These are phyloP conservation scores for Acanthamoeba lenticulata DNA, from an alignment of 208 protist genomes.

Conservation along the genomic window DNA sequence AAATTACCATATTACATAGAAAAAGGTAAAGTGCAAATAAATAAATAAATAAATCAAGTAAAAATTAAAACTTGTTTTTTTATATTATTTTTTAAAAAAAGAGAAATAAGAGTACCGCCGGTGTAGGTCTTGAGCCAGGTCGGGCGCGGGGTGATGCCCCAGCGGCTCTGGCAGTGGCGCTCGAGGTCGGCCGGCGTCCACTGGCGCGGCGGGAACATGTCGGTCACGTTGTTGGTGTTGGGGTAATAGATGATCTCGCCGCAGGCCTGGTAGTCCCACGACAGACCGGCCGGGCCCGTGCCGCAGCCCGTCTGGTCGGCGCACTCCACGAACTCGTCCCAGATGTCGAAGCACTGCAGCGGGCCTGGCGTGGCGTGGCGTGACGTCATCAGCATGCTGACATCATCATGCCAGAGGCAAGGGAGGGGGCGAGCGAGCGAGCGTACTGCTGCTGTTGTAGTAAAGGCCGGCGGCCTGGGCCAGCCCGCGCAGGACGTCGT, in stretches of 20 bases:
- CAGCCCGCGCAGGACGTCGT: conserved; percentile 56
- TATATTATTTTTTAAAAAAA: too few species aligned
- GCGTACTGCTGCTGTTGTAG: conserved; percentile 72
- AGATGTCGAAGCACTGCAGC: conserved; percentile 53
- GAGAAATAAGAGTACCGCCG: conserved; percentile 32
- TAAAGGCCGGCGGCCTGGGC: conserved; percentile 69
- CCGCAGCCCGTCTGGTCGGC: conserved; percentile 59
- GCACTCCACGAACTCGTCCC: conserved; percentile 66
- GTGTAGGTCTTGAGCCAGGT: conserved; percentile 75
- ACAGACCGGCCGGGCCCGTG: background rate
- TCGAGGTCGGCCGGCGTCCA: background rate
- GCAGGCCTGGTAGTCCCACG: conserved; percentile 88
- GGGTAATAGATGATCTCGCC: conserved; percentile 85
- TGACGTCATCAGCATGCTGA: background rate
- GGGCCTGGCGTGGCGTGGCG: background rate
- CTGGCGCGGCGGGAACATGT: conserved; percentile 76
- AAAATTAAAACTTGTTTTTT: background rate
- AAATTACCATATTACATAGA: background rate
- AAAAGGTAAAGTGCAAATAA: background rate
- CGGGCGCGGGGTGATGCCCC: conserved; percentile 65
- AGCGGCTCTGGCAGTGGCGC: conserved; percentile 55
- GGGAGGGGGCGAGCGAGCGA: background rate
- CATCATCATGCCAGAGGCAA: background rate
- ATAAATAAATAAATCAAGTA: background rate
- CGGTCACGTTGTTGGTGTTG: conserved; percentile 77